Base-by-base conservation (phyloP, 2,329 filamentous ascomycete genomes). In the Byssoonygena ceratinophila region DNA sequence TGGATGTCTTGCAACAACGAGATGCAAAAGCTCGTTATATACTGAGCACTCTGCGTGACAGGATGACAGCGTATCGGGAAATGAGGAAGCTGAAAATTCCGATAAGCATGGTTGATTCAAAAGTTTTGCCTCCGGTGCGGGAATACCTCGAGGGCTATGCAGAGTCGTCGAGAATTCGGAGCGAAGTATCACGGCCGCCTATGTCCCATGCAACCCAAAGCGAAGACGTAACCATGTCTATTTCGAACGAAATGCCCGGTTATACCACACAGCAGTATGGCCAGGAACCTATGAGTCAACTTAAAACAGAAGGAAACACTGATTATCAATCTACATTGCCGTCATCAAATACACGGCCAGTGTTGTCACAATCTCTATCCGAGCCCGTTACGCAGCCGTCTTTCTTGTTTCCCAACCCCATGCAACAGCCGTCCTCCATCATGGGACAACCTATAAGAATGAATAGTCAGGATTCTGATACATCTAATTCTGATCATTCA, bases 21-120 rank as follows among this genome's bases (percentile, higher is more conserved):
- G 71, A 75, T 16, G 71, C 78, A 40, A 87, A 87, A 63, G 76
- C 75, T 9, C 68, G 78, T 27, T 72, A 74, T 18, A 76, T 89
- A 1, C 68, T 88, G 29, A 71, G 71, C 8, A 82, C 86, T 55
- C 72, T 88, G 34, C 71, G 77, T 58, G 75, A 77, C 34, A 60
- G 64, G 22, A 61, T 64, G 48, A 57, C 53, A 37, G 59, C 57
- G 11, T 70, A 64, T 55, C 63, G 58, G 27, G 60, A 63, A 41
- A 56, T 61, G 48, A 61, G 60, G 36, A 63, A 55, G 57, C 56
- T 63, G 8, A 61, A 61, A 49, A 53, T 61, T 27, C 64, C 65
- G 3, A 53, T 59, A 18, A 56, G 43, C 34, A 58, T 58, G 56
- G 29, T 47, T 41, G 46, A 54, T 16, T 43, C 55, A 2, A 46